Evolutionary conservation across 192 early-diverging fungal genomes (phyloP).

Genomic region (Coemansia sp.): DNA sequence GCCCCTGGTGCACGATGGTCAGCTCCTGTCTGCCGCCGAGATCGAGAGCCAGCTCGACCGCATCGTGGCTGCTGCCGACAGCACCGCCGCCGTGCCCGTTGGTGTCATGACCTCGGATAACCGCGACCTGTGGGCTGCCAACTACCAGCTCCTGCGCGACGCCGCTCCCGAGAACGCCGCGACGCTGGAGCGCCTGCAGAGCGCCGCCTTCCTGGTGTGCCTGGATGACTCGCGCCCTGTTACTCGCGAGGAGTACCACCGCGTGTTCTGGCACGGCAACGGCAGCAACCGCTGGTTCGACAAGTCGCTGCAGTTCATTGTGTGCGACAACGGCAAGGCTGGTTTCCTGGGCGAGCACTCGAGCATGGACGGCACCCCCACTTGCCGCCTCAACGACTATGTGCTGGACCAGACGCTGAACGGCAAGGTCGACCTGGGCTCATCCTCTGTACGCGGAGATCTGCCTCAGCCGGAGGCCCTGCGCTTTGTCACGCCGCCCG

Average conservation of each 20-base stretch:
- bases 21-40: slow-evolving; percentile 78
- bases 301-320: slow-evolving; percentile 94
- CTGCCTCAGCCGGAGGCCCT: slow-evolving; percentile 69
- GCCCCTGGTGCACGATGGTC: slow-evolving; percentile 70
- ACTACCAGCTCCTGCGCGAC: slow-evolving; percentile 63
- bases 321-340: slow-evolving; percentile 96
- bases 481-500: slow-evolving; percentile 64
- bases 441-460: slow-evolving; percentile 47
- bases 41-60: slow-evolving; percentile 71
- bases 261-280: slow-evolving; percentile 93
- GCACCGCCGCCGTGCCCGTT: slow-evolving; percentile 64
- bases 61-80: slow-evolving; percentile 68
- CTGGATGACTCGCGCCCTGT: slow-evolving; percentile 84
- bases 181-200: slow-evolving; percentile 79
- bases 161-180: slow-evolving; percentile 67
- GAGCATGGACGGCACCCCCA: slow-evolving; percentile 93
- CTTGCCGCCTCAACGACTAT: slow-evolving; percentile 84
- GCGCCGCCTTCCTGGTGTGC: slow-evolving; percentile 82
- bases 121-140: slow-evolving; percentile 90
- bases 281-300: slow-evolving; percentile 98
- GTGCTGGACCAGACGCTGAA: slow-evolving; percentile 52
- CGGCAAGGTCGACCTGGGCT: slow-evolving; percentile 74
- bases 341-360: slow-evolving; percentile 94
- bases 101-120: slow-evolving; percentile 91
- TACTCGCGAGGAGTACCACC: slow-evolving; percentile 82